Evolutionary conservation across 495 filamentous ascomycete genomes (phyloP), one percentile per base, ranked within the genome.

Genomic region (Daldinia concentrica): DNA sequence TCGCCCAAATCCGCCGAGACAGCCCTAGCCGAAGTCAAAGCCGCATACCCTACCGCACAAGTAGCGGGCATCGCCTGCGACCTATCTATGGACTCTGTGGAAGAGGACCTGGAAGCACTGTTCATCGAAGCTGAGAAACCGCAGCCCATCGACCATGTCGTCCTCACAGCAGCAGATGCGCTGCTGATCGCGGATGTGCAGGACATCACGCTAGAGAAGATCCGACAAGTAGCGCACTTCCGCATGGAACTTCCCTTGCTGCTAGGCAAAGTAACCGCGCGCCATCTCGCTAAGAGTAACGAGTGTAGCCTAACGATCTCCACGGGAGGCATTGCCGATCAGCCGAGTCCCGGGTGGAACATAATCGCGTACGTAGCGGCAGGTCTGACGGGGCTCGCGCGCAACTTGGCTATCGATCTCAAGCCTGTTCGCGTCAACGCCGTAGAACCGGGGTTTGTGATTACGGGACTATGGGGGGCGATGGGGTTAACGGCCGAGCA

Each of bases 381-480:
- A 8, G 82, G 74, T 48, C 62, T 77, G 14, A 78, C 59, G 66
- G 85, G 83, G 14, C 65, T 90, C 55, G 76, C 78, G 63, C 78
- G 82, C 1, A 84, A 80, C 14, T 71, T 91, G 30, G 89, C 89
- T 4, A 66, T 90, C 2, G 87, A 88, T 52, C 60, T 91, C 54
- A 78, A 78, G 59, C 90, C 90, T 0, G 67, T 90, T 0, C 77
- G 90, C 1, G 87, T 90, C 27, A 92, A 91, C 76, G 65, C 79
- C 3, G 86, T 92, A 0, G 76, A 78, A 52, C 86, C 87, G 0
- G 89, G 89, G 0, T 74, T 75, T 34, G 83, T 91, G 9, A 55
- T 85, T 30, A 92, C 89, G 37, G 80, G 82, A 66, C 50, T 90
- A 4, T 83, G 80, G 72, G 77, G 78, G 2, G 55, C 72, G 43